Base-by-base conservation (phyloP, 2,329 filamentous ascomycete genomes). In the Cryphonectria radicalis region DNA sequence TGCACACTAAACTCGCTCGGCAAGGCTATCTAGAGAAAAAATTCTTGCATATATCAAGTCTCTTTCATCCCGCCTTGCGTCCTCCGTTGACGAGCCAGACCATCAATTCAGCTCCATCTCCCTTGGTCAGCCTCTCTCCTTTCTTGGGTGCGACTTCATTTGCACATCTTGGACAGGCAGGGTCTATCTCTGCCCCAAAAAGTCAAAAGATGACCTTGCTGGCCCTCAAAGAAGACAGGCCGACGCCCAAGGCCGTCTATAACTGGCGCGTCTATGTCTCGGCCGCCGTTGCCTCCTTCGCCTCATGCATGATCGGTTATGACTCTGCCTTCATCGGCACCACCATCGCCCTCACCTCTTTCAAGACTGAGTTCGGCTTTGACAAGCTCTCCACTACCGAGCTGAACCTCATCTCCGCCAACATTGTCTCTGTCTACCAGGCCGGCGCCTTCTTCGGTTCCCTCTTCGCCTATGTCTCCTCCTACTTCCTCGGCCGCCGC, bases 391-490 rank as follows among this genome's bases (percentile, higher is more conserved):
- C 78, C 5, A 68, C 78, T 0, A 69, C 76, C 3, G 77, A 87
- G n/a, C 81, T 90, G 37, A 86, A 89, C 42, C 80, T 92, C 4
- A 82, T 92, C 64, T 90, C 89, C 77, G 84, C 90, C 76, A 95
- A 95, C 79, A 94, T 95, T 73, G 92, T 94, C 67, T 94, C 91
- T 37, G 88, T 92, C 68, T 95, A 93, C 82, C 93, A 95, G 80
- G 93, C 93, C 13, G 93, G 93, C 72, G 92, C 92, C 72, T 95
- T 96, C 83, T 95, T 95, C 76, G 93, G 93, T 66, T 89, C 90
- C n/a, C 82, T 94, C 57, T 86, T 88, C 72, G 91, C 90, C 70
- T 94, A 92, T 75, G 85, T 83, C 11, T 86, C 88, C 46, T 89
- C 87, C 42, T 90, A 91, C 82, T 92, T 87, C 78, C 82, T 91